These are phyloP conservation scores for Furcasterigmium furcatum DNA, from an alignment of 2,329 filamentous ascomycete species.

Conservation along the genomic window DNA sequence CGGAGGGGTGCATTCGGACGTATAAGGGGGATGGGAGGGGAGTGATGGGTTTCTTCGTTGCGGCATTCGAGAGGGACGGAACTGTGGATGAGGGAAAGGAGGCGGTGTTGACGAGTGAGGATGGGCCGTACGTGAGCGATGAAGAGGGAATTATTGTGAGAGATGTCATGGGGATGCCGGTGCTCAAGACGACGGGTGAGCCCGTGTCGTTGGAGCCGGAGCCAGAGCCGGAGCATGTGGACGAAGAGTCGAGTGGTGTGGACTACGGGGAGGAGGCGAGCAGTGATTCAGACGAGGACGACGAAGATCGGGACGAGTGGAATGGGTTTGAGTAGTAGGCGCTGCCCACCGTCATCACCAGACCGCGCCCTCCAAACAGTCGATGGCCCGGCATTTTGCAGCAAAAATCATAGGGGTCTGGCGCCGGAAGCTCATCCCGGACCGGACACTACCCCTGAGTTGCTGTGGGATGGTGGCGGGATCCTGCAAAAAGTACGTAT, in stretches of 20 bases:
- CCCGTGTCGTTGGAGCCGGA: slow-evolving; percentile 18
- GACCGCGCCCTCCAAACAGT: too few relatives aligned
- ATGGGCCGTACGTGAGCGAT: slow-evolving; percentile 53
- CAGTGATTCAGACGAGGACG: slow-evolving; percentile 14
- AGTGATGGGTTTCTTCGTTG: slow-evolving; percentile 95
- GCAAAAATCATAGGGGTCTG: too few relatives aligned
- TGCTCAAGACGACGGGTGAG: slow-evolving; percentile 30
- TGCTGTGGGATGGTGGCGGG: too few relatives aligned
- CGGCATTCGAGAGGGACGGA: slow-evolving; percentile 69
- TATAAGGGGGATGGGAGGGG: slow-evolving; percentile 78
- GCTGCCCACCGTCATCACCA: too few relatives aligned
- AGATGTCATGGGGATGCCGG: slow-evolving; percentile 33
- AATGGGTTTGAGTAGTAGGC: slow-evolving; percentile 17
- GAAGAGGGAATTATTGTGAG: slow-evolving; percentile 49
- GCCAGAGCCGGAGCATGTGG: slow-evolving; percentile 12
- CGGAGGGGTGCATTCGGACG: slow-evolving; percentile 77
- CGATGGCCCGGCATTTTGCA: too few relatives aligned
- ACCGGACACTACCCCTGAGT: too few relatives aligned
- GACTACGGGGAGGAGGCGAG: slow-evolving; percentile 6
- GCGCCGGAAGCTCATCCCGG: too few relatives aligned
- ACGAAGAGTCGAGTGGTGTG: slow-evolving; percentile 4
- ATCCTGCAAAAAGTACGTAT: too few relatives aligned
- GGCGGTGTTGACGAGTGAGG: slow-evolving; percentile 10
- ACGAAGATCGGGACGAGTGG: slow-evolving; percentile 26
- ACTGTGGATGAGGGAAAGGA: slow-evolving; percentile 13